Base-by-base conservation (phyloP, 2,329 filamentous ascomycete genomes). In the Metarhizium guizhouense region DNA sequence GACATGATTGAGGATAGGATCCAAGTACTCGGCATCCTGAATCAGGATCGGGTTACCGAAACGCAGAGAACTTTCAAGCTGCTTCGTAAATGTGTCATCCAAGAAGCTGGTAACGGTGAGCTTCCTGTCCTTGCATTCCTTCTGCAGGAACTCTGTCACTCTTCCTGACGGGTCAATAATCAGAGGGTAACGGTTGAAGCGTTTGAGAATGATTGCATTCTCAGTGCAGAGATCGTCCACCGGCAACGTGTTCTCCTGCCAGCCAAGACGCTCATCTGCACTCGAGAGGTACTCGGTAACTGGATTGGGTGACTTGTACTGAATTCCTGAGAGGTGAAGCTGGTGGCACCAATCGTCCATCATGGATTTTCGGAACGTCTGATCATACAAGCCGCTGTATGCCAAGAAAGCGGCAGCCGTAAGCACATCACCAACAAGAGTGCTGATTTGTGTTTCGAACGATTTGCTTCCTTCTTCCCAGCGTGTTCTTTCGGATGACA, bases 31-130 rank as follows among this genome's bases (percentile, higher is more conserved):
- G 1, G 94, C 95, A 70, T 99, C 94, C 72, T 99, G 94, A 58
- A 99, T 99, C 58, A 99, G 83, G 62, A 99, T 99, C 1, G 94
- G 93, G 68, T 99, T 99, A 67, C 94, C 94, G 73, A 99, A 99
- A 68, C 94, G 90, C 59, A 99, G 79, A 18, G 94, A 94, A 67
- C 92, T 97, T 74, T 99, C 94, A 16, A 99, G 79, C 69, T 99
- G 94, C 73, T 99, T 99, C 59, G 94, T 94, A 70, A 99, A 99
- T 0, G 90, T 95, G 68, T 96, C 93, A 67, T 99, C 95, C 68
- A 99, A 73, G 82, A 99, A 99, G 72, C 94, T 97, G 0, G 94
- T 99, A 52, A 99, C 90, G 0, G 93, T 99, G 57, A 99, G 83
- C 53, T 92, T 90, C 56, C 93, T 85, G 54, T 96, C 91, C 68